Percentiles rank a stretch among this genome's conserved stretches.
Evolutionary conservation across 2,329 filamentous ascomycete species (phyloP).

Genomic region (Fusarium sp.): DNA sequence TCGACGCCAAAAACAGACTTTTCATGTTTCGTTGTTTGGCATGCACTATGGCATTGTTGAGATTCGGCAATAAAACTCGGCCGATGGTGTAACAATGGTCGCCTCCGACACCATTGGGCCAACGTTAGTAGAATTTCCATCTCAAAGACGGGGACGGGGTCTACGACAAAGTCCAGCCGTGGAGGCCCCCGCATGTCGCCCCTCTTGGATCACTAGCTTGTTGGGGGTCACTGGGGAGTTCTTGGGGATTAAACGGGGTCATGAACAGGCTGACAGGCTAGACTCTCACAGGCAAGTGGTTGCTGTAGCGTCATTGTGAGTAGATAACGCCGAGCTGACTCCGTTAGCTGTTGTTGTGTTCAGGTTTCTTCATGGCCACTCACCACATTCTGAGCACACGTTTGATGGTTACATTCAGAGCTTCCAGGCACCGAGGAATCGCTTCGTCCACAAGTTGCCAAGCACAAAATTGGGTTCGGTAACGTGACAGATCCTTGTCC

Average conservation of each 20-base stretch:
- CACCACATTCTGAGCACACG: conserved; percentile 22
- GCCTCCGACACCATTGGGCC: conserved; percentile 28
- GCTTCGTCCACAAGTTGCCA: conserved; percentile 17
- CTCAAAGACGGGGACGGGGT: conserved; percentile 36
- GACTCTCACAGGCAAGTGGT: conserved; percentile 28
- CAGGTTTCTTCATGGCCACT: conserved; percentile 32
- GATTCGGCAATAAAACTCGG: conserved; percentile 3
- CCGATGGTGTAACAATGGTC: conserved; percentile 30
- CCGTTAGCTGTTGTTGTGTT: conserved; percentile 20
- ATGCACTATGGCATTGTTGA: conserved; percentile 8
- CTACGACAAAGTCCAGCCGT: conserved; percentile 38
- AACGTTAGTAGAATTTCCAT: conserved; percentile 17
- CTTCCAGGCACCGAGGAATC: conserved; percentile 25
- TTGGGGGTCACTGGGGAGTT: conserved; percentile 22
- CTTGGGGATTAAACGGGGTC: conserved; percentile 38
- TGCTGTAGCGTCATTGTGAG: conserved; percentile 25
- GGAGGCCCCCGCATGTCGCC: conserved; percentile 21
- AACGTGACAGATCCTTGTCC: conserved; percentile 18
- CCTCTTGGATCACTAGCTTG: conserved; percentile 24
- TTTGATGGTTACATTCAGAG: conserved; percentile 31
- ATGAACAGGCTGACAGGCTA: conserved; percentile 24
- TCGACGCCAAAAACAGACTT: conserved; percentile 24
- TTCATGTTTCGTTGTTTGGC: neutral
- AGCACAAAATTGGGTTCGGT: conserved; percentile 16
- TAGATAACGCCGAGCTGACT: conserved; percentile 41